phyloP scores from a whole-genome alignment of 164 flowering plant species.

The Berberis thunbergii region DNA sequence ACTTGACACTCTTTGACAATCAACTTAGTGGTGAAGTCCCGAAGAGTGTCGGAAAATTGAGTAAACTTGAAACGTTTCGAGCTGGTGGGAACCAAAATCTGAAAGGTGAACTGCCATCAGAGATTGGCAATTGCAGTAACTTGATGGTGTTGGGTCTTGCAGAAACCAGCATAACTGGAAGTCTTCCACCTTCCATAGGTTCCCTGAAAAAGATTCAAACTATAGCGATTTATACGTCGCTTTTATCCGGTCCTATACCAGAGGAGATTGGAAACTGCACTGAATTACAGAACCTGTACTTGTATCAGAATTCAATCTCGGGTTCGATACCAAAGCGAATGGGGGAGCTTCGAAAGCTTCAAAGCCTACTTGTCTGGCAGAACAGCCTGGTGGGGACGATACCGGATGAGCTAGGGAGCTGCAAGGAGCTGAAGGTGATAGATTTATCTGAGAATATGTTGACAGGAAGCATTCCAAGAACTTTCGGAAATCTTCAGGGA shows the following conservation, averaged over 20 bases:
- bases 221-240: constrained; percentile 63
- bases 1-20: constrained; percentile 62
- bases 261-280: constrained; percentile 84
- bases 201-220: constrained; percentile 61
- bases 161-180: constrained; percentile 77
- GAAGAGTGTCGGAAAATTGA: constrained; percentile 52
- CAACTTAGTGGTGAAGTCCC: constrained; percentile 70
- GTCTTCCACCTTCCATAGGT: constrained; percentile 65
- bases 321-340: constrained; percentile 63
- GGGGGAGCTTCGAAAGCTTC: constrained; percentile 60
- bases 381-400: constrained; percentile 81
- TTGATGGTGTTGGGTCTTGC: constrained; percentile 72
- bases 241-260: constrained; percentile 72
- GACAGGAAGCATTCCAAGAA: constrained; percentile 62
- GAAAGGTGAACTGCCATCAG: constrained; percentile 70
- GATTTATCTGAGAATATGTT: constrained; percentile 75
- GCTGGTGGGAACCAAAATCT: constrained; percentile 89
- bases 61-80: constrained; percentile 45
- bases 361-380: constrained; percentile 72
- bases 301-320: constrained; percentile 79
- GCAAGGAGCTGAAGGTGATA: constrained; percentile 44
- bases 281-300: constrained; percentile 59
- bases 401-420: constrained; percentile 70
- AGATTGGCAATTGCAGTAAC: constrained; percentile 77
- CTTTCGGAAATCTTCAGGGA: constrained; percentile 44